phyloP scores from a whole-genome alignment of 1,284 basidiomycete species.

The Pseudozyma pruni region DNA sequence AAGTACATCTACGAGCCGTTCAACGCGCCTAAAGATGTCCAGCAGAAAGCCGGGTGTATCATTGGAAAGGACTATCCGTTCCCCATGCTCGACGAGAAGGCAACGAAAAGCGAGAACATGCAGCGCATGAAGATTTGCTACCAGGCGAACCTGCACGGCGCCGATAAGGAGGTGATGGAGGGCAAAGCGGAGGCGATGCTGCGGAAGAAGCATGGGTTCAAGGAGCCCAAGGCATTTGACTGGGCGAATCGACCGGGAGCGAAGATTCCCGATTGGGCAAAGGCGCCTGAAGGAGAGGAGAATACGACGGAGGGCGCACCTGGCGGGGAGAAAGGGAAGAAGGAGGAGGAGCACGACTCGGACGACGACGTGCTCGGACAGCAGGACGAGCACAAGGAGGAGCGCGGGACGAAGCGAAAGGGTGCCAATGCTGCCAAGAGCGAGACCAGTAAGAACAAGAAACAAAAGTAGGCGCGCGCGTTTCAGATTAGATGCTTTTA shows the following conservation, averaged over 20 bases:
- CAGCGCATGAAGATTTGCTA: slow-evolving; percentile 53
- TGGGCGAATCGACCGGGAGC: slow-evolving; percentile 33
- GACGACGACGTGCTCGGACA: slow-evolving; percentile 35
- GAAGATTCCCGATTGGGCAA: slow-evolving; percentile 57
- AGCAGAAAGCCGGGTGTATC: slow-evolving; percentile 57
- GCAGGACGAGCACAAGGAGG: slow-evolving; percentile 35
- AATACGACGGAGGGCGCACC: slow-evolving; percentile 26
- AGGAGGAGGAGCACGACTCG: slow-evolving; percentile 27
- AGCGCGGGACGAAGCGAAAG: slow-evolving; percentile 30
- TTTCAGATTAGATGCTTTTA: not conserved
- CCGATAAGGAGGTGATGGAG: slow-evolving; percentile 54
- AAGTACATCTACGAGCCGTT: slow-evolving; percentile 62
- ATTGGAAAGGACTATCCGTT: slow-evolving; percentile 60
- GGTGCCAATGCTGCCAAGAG: not conserved
- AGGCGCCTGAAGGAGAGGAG: slow-evolving; percentile 34
- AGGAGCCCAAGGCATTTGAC: slow-evolving; percentile 34
- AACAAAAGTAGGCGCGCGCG: slow-evolving; percentile 14
- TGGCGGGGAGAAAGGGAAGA: not conserved
- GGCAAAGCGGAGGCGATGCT: slow-evolving; percentile 55
- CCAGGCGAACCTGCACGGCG: slow-evolving; percentile 42
- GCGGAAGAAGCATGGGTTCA: slow-evolving; percentile 53
- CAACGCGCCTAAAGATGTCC: slow-evolving; percentile 54
- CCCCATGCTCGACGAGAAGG: slow-evolving; percentile 62
- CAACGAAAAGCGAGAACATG: slow-evolving; percentile 53
- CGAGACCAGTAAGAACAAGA: slow-evolving; percentile 23